phyloP scores from a whole-genome alignment of 176 grass and related monocot species.

The Musa schizocarpa region DNA sequence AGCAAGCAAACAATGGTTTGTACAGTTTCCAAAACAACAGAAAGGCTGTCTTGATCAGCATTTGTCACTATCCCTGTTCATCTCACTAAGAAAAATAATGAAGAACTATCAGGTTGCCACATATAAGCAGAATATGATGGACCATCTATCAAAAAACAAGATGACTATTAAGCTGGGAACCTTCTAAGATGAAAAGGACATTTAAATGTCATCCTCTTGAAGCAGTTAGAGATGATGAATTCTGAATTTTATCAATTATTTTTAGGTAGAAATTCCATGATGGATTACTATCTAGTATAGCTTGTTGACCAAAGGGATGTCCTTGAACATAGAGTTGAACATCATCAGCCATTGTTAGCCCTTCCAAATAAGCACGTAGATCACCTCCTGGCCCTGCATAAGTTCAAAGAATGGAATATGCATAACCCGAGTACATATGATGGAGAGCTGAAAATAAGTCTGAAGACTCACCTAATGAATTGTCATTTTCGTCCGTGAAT shows the following conservation, averaged over 20 bases:
- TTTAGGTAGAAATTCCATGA: constrained; percentile 66
- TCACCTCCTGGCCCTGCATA: constrained; percentile 67
- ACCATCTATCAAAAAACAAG: not conserved
- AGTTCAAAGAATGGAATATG: constrained; percentile 6
- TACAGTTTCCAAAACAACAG: no score
- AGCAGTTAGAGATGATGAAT: not conserved
- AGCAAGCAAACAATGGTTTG: no score
- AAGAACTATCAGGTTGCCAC: no score
- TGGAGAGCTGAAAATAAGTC: constrained; percentile 6
- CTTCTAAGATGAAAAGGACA: not conserved
- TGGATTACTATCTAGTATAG: constrained; percentile 58
- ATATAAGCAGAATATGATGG: no score
- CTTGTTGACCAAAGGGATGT: constrained; percentile 66
- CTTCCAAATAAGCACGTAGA: constrained; percentile 60
- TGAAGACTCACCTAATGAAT: constrained; percentile 55
- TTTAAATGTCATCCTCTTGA: not conserved
- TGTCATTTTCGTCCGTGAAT: constrained; percentile 41
- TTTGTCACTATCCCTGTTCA: no score
- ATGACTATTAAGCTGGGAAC: not conserved
- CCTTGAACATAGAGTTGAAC: constrained; percentile 50
- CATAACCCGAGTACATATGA: not conserved
- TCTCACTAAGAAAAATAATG: no score
- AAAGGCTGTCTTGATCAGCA: no score
- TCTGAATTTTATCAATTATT: constrained; percentile 35
- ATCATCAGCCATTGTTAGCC: constrained; percentile 44